Percentiles rank a stretch among this genome's conserved stretches.
phyloP scores from a whole-genome alignment of 2,329 filamentous ascomycete genomes.

The Aspergillus ustus region DNA sequence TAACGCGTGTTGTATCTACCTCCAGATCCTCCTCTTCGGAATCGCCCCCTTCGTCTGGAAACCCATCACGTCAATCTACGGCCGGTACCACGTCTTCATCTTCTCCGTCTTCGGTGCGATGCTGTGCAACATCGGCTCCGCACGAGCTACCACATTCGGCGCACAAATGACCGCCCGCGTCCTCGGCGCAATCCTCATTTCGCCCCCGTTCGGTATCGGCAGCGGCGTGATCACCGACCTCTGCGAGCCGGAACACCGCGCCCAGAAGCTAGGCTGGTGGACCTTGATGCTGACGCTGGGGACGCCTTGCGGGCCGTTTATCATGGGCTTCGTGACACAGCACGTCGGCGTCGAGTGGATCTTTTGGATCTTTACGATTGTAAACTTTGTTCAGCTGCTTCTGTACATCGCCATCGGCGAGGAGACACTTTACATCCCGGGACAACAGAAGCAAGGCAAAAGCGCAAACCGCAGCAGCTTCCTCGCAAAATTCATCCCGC shows the following conservation, averaged over 20 bases:
- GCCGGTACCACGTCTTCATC: constrained; percentile 60
- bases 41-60: constrained; percentile 59
- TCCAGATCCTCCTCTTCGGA: constrained; percentile 46
- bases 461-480: constrained; percentile 47
- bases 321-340: constrained; percentile 51
- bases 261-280: constrained; percentile 62
- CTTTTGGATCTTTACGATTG: constrained; percentile 62
- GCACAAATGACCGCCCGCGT: constrained; percentile 54
- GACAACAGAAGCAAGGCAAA: constrained; percentile 27
- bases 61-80: constrained; percentile 59
- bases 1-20: too few species aligned
- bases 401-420: constrained; percentile 61
- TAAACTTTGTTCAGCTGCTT: constrained; percentile 61
- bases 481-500: constrained; percentile 46
- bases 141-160: constrained; percentile 53
- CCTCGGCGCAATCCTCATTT: constrained; percentile 60
- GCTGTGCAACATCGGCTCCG: constrained; percentile 60
- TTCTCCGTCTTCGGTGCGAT: constrained; percentile 54
- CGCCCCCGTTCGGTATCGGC: constrained; percentile 47
- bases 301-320: constrained; percentile 51
- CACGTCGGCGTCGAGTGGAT: constrained; percentile 63
- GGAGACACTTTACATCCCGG: constrained; percentile 56
- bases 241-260: constrained; percentile 60
- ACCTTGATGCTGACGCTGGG: constrained; percentile 56
- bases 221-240: constrained; percentile 62